These are phyloP conservation scores for Linderniella brevidens DNA, from an alignment of 257 asterid species.

Conservation along the genomic window DNA sequence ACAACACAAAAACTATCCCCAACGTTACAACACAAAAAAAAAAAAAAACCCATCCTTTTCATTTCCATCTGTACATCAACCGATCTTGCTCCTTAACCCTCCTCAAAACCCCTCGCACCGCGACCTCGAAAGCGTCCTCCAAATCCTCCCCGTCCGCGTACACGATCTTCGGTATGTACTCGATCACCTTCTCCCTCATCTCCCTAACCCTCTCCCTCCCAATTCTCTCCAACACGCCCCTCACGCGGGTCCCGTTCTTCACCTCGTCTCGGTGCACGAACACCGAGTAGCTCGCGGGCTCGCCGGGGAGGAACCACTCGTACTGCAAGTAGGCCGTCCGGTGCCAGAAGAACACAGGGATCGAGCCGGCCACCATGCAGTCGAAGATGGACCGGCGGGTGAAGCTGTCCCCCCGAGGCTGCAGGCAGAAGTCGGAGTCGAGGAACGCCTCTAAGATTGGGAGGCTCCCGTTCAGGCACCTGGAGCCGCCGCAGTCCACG, in stretches of 20 bases:
- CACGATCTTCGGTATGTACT: slow-evolving; percentile 34
- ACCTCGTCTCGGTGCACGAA: slow-evolving; percentile 53
- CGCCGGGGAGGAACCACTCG: slow-evolving; percentile 56
- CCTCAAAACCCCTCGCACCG: slow-evolving; percentile 50
- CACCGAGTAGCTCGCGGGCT: slow-evolving; percentile 60
- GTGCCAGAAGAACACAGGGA: slow-evolving; percentile 82
- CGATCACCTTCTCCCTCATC: slow-evolving; percentile 59
- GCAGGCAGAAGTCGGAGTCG: slow-evolving; percentile 63
- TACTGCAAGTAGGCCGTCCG: slow-evolving; percentile 63
- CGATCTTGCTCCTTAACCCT: slow-evolving; percentile 26
- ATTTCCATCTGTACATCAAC: slow-evolving; percentile 23
- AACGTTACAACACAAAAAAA: neutral
- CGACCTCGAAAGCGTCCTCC: slow-evolving; percentile 69
- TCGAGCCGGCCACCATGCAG: slow-evolving; percentile 88
- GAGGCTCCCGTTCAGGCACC: slow-evolving; percentile 54
- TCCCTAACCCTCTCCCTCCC: slow-evolving; percentile 23
- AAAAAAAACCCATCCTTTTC: neutral
- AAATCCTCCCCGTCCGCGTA: slow-evolving; percentile 47
- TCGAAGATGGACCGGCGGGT: slow-evolving; percentile 75
- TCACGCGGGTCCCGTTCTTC: slow-evolving; percentile 38
- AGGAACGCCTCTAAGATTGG: slow-evolving; percentile 46
- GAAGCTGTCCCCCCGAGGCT: slow-evolving; percentile 76
- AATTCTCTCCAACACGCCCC: slow-evolving; percentile 23
- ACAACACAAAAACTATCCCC: too few species aligned
- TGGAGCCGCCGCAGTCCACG: slow-evolving; percentile 50